A percentile compares a stretch with the other conserved stretches of the same genome.
Conservation (phyloP, 2,329 filamentous ascomycete species). For the Cytospora piceae region DNA sequence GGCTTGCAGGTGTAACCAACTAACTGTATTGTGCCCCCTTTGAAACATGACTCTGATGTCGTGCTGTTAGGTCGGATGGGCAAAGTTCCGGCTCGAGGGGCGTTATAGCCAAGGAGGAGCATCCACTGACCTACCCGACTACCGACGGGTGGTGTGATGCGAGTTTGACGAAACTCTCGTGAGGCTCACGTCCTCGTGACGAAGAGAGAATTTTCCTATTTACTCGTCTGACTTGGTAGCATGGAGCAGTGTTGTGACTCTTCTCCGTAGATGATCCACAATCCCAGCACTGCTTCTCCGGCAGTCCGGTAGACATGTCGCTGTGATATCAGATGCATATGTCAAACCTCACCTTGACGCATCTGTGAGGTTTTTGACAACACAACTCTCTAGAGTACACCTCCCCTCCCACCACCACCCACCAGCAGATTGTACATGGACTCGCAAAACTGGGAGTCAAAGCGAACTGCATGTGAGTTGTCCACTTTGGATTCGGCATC, state of each 20-base stretch:
- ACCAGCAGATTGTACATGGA: slow-evolving; percentile 11
- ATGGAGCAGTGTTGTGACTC: not conserved
- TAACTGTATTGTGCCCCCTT: slow-evolving; percentile 4
- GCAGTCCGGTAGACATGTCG: not conserved
- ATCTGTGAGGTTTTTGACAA: not conserved
- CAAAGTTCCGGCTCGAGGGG: no score
- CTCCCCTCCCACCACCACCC: slow-evolving; percentile 1
- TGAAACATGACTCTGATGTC: slow-evolving; percentile 19
- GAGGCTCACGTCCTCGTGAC: not conserved
- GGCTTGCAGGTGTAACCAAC: slow-evolving; percentile 20
- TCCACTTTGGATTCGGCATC: slow-evolving; percentile 11
- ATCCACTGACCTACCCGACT: not conserved
- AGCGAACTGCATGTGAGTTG: slow-evolving; percentile 9
- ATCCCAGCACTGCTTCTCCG: not conserved
- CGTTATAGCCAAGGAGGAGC: slow-evolving; percentile 1
- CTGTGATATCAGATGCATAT: not conserved
- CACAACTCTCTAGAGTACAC: not conserved
- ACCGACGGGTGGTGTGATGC: not conserved
- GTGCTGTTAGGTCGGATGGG: slow-evolving; percentile 8
- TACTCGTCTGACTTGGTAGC: not conserved
- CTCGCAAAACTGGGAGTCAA: not conserved
- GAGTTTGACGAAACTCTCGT: not conserved
- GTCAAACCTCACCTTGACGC: not conserved
- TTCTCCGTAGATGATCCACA: not conserved
- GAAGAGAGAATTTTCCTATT: not conserved